Percentiles rank a stretch among this genome's conserved stretches.
Evolutionary conservation across 2,329 filamentous ascomycete genomes (phyloP).

Genomic region (Didymella lethalis): DNA sequence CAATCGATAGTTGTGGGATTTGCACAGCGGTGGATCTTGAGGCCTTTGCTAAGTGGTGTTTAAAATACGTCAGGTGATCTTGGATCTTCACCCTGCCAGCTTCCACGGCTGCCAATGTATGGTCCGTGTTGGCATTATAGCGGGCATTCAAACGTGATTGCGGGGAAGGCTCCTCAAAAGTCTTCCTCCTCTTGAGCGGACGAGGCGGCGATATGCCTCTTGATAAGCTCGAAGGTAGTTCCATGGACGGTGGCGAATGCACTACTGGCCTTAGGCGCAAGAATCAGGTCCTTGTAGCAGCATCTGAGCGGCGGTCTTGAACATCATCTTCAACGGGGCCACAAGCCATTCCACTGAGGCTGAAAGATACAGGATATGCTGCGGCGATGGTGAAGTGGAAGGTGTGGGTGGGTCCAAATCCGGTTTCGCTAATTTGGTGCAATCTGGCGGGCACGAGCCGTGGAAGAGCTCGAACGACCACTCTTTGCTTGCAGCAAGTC

Average conservation of each 20-base stretch:
- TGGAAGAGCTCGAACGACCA: neutral
- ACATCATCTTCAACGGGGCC: neutral
- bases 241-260: constrained; percentile 21
- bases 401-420: constrained; percentile 3
- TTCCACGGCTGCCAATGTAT: constrained; percentile 59
- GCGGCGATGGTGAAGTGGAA: neutral
- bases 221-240: constrained; percentile 27
- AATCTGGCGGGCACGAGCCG: neutral
- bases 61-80: constrained; percentile 60
- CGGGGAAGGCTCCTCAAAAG: neutral
- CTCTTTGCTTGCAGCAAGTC: neutral
- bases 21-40: constrained; percentile 27
- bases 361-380: neutral
- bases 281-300: neutral
- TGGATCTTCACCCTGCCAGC: constrained; percentile 58
- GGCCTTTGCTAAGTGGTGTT: constrained; percentile 50
- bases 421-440: constrained; percentile 4
- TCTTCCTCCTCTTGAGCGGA: constrained; percentile 26
- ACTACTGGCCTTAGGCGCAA: neutral
- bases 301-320: neutral
- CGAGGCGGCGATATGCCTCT: constrained; percentile 38
- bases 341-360: neutral
- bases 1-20: constrained; percentile 51
- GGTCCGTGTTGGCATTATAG: constrained; percentile 1
- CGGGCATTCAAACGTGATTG: neutral